Percentiles rank a stretch among this genome's conserved stretches.
Conservation (phyloP, 768 basidiomycete genomes). For the Mrakia hoshinonis region DNA sequence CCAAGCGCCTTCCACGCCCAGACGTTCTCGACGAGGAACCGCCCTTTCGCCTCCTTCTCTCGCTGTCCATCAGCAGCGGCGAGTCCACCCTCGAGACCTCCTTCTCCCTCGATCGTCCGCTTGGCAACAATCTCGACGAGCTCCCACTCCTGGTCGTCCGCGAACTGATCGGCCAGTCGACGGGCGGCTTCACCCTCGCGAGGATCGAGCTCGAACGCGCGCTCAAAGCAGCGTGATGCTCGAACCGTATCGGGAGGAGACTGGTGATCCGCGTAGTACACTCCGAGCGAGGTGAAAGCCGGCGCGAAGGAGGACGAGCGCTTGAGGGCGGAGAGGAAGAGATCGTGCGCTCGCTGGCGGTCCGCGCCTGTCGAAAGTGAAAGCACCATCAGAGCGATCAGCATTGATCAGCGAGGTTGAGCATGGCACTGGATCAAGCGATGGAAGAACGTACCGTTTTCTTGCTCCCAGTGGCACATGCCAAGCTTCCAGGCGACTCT, state of each 20-base stretch:
- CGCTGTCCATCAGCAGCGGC: slow-evolving; percentile 34
- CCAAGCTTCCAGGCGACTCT: slow-evolving; percentile 81
- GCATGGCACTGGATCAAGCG: not conserved
- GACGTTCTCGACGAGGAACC: slow-evolving; percentile 48
- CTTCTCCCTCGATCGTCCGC: slow-evolving; percentile 87
- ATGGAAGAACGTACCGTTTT: slow-evolving; percentile 49
- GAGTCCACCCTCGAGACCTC: slow-evolving; percentile 58
- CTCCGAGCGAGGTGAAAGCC: slow-evolving; percentile 84
- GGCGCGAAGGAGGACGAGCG: slow-evolving; percentile 69
- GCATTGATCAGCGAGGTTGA: not conserved
- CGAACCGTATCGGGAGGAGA: slow-evolving; percentile 70
- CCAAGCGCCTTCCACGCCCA: slow-evolving; percentile 99
- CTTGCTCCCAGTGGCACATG: slow-evolving; percentile 58
- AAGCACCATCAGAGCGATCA: no score
- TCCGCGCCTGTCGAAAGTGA: not conserved
- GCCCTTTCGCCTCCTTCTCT: slow-evolving; percentile 26
- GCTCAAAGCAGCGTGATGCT: slow-evolving; percentile 92
- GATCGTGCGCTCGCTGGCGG: slow-evolving; percentile 59
- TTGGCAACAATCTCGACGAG: slow-evolving; percentile 88
- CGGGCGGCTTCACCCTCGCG: slow-evolving; percentile 76
- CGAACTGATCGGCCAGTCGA: slow-evolving; percentile 77
- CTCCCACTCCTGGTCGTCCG: slow-evolving; percentile 89
- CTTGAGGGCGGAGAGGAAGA: slow-evolving; percentile 72
- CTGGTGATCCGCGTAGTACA: slow-evolving; percentile 68
- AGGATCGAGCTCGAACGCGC: slow-evolving; percentile 92